Base-by-base conservation (phyloP, 2,329 filamentous ascomycete genomes). In the Incumbomyces lentus region DNA sequence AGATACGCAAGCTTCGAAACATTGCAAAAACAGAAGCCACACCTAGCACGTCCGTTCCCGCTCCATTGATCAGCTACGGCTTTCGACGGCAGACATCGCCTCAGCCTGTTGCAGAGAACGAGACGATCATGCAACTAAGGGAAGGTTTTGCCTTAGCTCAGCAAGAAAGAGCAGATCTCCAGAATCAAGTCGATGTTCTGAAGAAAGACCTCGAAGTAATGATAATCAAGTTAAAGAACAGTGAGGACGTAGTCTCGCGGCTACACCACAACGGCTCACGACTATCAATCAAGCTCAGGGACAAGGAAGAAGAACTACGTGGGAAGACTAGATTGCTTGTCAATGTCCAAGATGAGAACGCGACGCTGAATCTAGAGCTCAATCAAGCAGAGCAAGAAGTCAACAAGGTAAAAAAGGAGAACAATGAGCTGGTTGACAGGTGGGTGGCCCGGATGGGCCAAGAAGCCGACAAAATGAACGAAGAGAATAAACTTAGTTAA, bases 301-400 rank as follows among this genome's bases (percentile, higher is more conserved):
- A 95, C 63, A 73, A 84, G 26, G 86, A 93, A 51, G 86, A 93
- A 58, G 92, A 96, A 69, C 66, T 95, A 29, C 77, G 75, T 47
- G 86, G 81, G 49, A 95, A 95, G 70, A 79, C 81, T 29, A 86
- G 89, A 62, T 68, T 95, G 53, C 75, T 94, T 2, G 83, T 88
- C 76, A 78, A 90, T 59, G 82, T 95, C 44, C 90, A 96, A 67
- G 89, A 95, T 65, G 92, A 98, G 64, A 82, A 95, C 65, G 81
- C 94, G 42, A 82, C 86, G 1, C 68, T 95, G 39, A 89, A 89
- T 55, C 72, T 96, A 54, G 85, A 96, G 64, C 73, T 95, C 36
- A 88, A 92, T 56, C 78, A 95, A 71, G 81, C 83, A 2, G 88
- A 93, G 62, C 78, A 89, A 62, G 79, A 80, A 59, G 73, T 76